Conservation (phyloP, 345 rosid species). For the Citrus trifoliata region DNA sequence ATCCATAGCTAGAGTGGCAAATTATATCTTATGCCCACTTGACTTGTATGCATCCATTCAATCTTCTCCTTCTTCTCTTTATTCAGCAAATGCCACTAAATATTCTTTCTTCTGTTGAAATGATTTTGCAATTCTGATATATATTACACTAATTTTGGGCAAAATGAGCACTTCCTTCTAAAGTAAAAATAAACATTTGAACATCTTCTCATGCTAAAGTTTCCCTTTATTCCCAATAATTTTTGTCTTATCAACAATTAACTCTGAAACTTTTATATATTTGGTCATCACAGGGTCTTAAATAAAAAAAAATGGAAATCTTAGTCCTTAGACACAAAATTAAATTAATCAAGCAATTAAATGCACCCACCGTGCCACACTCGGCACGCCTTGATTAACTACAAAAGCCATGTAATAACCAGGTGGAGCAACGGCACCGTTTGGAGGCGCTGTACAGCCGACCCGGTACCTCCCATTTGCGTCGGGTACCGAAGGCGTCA, state of each 20-base stretch:
- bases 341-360: constrained; percentile 31
- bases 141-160: neutral
- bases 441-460: constrained; percentile 71
- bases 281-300: neutral
- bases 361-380: constrained; percentile 82
- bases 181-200: neutral
- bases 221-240: neutral
- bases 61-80: neutral
- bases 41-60: neutral
- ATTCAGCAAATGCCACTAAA: neutral
- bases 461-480: constrained; percentile 47
- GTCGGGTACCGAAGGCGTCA: constrained; percentile 50
- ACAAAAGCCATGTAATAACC: constrained; percentile 90
- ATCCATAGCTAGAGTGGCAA: neutral
- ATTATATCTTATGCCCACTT: neutral
- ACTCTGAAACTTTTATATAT: neutral
- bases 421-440: constrained; percentile 75
- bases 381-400: constrained; percentile 88
- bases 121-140: neutral
- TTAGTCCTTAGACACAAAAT: neutral
- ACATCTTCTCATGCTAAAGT: neutral
- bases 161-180: neutral
- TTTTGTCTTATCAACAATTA: constrained; percentile 3
- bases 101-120: neutral
- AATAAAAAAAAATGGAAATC: neutral